Evolutionary conservation across 108 stramenopile genomes (phyloP).

Genomic region (Cylindrotheca closterium): DNA sequence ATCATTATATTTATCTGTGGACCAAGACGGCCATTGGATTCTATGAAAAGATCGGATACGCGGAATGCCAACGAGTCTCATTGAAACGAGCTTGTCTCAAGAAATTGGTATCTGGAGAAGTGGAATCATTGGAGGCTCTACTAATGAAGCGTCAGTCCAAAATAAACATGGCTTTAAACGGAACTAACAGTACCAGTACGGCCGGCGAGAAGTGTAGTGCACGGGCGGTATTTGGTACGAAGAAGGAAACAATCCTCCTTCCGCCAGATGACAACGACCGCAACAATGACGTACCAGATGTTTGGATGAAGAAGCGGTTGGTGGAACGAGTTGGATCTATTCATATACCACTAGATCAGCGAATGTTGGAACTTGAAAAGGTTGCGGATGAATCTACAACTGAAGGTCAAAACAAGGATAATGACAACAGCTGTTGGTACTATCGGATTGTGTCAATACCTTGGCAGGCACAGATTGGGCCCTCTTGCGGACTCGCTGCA

Average conservation of each 20-base stretch:
- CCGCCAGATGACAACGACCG: slow-evolving; percentile 5
- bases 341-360: slow-evolving; percentile 5
- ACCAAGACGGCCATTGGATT: slow-evolving; percentile 32
- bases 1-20: slow-evolving; percentile 45
- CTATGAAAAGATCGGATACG: slow-evolving; percentile 37
- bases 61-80: slow-evolving; percentile 21
- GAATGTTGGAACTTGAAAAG: slow-evolving; percentile 17
- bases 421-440: neutral
- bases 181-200: neutral
- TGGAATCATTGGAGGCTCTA: slow-evolving; percentile 23
- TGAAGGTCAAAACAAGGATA: neutral
- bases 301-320: slow-evolving; percentile 41
- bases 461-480: slow-evolving; percentile 41
- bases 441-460: slow-evolving; percentile 18
- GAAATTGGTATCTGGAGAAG: slow-evolving; percentile 14
- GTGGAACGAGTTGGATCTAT: slow-evolving; percentile 29
- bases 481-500: slow-evolving; percentile 44
- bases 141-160: slow-evolving; percentile 8
- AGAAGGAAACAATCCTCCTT: slow-evolving; percentile 26
- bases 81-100: slow-evolving; percentile 38
- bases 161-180: neutral
- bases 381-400: neutral
- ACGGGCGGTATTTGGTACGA: neutral
- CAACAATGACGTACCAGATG: slow-evolving; percentile 14
- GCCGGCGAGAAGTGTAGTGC: neutral